Evolutionary conservation across 108 stramenopile genomes (phyloP).

Genomic region (Cyclotella atomus): DNA sequence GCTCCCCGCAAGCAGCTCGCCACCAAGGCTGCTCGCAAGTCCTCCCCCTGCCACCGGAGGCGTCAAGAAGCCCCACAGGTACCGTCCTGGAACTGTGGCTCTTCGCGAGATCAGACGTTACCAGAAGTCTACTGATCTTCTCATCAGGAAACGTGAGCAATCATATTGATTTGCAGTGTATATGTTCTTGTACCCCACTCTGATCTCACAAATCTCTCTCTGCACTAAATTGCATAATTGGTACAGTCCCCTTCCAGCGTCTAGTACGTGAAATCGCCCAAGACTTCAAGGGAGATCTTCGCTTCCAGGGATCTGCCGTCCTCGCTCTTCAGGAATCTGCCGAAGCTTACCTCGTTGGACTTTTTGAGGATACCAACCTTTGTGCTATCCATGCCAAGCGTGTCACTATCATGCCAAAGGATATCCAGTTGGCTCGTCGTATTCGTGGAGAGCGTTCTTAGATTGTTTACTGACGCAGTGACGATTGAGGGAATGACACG

Average conservation of each 20-base stretch:
- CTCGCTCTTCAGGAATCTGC: slow-evolving; percentile 95
- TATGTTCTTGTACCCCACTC: neutral
- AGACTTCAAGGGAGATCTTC: slow-evolving; percentile 96
- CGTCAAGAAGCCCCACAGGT: slow-evolving; percentile 94
- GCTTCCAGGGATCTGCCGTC: slow-evolving; percentile 96
- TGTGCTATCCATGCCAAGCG: too few species aligned
- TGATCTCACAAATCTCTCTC: too few species aligned
- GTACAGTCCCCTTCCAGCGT: slow-evolving; percentile 75
- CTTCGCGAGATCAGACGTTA: slow-evolving; percentile 94
- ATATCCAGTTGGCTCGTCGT: too few species aligned
- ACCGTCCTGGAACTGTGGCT: slow-evolving; percentile 97
- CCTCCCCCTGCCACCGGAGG: slow-evolving; percentile 87
- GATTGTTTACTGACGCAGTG: slow-evolving; percentile 97
- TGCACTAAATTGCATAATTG: neutral
- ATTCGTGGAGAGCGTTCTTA: too few species aligned
- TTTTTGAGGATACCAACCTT: slow-evolving; percentile 98
- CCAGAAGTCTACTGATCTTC: slow-evolving; percentile 80
- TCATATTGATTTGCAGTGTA: neutral
- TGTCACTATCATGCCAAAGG: too few species aligned
- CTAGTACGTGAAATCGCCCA: slow-evolving; percentile 96
- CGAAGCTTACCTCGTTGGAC: slow-evolving; percentile 95
- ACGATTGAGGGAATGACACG: too few species aligned
- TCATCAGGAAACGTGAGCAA: slow-evolving; percentile 69
- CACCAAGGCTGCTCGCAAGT: slow-evolving; percentile 92
- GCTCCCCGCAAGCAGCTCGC: too few species aligned